phyloP scores from a whole-genome alignment of 208 protist genomes.

The Acanthamoeba sp. region DNA sequence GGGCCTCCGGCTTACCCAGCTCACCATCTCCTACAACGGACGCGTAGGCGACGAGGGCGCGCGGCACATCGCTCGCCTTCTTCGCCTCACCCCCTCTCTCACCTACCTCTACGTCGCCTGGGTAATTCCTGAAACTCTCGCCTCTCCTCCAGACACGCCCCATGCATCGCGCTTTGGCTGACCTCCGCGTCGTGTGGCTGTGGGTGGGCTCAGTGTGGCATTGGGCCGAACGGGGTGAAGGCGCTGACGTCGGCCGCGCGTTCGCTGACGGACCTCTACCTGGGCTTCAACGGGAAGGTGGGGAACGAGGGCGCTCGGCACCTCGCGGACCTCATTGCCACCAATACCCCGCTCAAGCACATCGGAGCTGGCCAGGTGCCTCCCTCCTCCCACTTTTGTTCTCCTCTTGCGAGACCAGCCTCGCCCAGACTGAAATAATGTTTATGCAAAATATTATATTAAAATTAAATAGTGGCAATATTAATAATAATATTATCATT shows the following conservation, averaged over 20 bases:
- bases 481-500: no score
- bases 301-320: not conserved
- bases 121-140: not conserved
- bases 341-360: not conserved
- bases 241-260: not conserved
- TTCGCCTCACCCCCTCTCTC: not conserved
- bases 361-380: not conserved
- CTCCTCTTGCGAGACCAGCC: no score
- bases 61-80: not conserved
- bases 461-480: no score
- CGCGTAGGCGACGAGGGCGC: not conserved
- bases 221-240: slow-evolving; percentile 2
- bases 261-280: not conserved
- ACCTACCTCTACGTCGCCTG: not conserved
- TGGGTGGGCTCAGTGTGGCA: not conserved
- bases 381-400: not conserved
- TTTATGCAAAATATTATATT: no score
- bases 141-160: not conserved
- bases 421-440: no score
- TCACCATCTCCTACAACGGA: slow-evolving; percentile 31
- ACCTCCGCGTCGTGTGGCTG: no score
- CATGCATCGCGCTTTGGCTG: not conserved
- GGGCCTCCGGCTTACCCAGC: not conserved
- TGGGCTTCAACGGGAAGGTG: slow-evolving; percentile 19
- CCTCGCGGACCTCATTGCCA: not conserved